Percentiles rank a stretch among this genome's conserved stretches.
These are phyloP conservation scores for Amanita fuliginea DNA, from an alignment of 768 basidiomycete genomes.

Conservation along the genomic window DNA sequence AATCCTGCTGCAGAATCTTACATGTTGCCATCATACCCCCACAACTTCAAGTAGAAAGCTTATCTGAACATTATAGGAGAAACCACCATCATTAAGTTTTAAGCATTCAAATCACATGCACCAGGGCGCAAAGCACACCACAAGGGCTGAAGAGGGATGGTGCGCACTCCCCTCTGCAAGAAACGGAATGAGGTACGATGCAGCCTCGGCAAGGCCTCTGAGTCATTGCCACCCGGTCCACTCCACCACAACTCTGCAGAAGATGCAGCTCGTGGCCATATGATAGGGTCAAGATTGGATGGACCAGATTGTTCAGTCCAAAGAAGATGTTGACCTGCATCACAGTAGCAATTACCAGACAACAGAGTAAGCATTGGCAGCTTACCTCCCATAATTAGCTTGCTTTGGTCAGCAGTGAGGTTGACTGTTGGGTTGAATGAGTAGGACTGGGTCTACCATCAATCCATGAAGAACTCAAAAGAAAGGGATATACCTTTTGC, in stretches of 20 bases:
- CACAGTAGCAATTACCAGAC: neutral
- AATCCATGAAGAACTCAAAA: neutral
- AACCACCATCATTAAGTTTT: no score
- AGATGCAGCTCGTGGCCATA: slow-evolving; percentile 65
- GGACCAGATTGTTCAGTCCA: slow-evolving; percentile 70
- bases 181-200: slow-evolving; percentile 58
- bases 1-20: no score
- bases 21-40: no score
- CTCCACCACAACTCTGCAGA: slow-evolving; percentile 75
- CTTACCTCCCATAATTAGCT: slow-evolving; percentile 58
- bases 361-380: slow-evolving; percentile 3
- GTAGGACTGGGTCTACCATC: slow-evolving; percentile 27
- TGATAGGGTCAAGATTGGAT: slow-evolving; percentile 50
- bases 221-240: slow-evolving; percentile 35
- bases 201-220: slow-evolving; percentile 50
- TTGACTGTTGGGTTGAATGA: slow-evolving; percentile 64
- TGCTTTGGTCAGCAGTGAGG: slow-evolving; percentile 35
- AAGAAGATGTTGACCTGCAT: slow-evolving; percentile 47
- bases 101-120: slow-evolving; percentile 39
- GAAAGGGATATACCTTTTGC: slow-evolving; percentile 34
- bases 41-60: no score
- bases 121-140: slow-evolving; percentile 64
- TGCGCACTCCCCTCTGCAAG: slow-evolving; percentile 46
- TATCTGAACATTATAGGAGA: no score
- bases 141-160: slow-evolving; percentile 55